phyloP scores from a whole-genome alignment of 352 stramenopile species.

The Saprolegnia parasitica region DNA sequence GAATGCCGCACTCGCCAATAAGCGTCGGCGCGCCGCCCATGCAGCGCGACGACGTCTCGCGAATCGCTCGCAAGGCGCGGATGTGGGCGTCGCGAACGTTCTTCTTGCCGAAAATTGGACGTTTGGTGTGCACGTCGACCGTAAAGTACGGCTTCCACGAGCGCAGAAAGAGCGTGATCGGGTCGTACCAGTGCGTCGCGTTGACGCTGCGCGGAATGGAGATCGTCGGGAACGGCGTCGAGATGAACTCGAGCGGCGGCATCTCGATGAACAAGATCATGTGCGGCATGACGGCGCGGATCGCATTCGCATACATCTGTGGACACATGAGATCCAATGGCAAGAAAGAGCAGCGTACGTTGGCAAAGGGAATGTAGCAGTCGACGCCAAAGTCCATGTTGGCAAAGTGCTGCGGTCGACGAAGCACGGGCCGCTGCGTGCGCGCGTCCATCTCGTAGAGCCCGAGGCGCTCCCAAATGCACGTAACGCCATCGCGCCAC shows the following conservation, averaged over 20 bases:
- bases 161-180: slow-evolving; percentile 79
- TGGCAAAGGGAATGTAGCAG: slow-evolving; percentile 76
- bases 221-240: slow-evolving; percentile 64
- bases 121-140: slow-evolving; percentile 58
- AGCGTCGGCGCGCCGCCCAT: slow-evolving; percentile 58
- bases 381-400: slow-evolving; percentile 67
- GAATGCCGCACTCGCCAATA: slow-evolving; percentile 68
- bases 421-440: slow-evolving; percentile 42
- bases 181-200: slow-evolving; percentile 89
- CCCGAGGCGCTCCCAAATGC: slow-evolving; percentile 79
- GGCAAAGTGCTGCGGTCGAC: slow-evolving; percentile 66
- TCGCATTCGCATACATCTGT: slow-evolving; percentile 48
- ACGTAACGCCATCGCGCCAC: slow-evolving; percentile 60
- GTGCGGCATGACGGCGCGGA: slow-evolving; percentile 55
- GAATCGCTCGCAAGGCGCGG: slow-evolving; percentile 54
- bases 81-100: slow-evolving; percentile 60
- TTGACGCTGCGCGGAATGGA: slow-evolving; percentile 65
- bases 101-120: slow-evolving; percentile 54
- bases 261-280: slow-evolving; percentile 77
- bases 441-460: slow-evolving; percentile 57
- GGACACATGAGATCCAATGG: not conserved
- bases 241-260: slow-evolving; percentile 66
- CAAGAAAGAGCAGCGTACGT: slow-evolving; percentile 33
- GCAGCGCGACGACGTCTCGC: slow-evolving; percentile 40
- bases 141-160: slow-evolving; percentile 67